Evolutionary conservation across 768 basidiomycete genomes (phyloP).

Genomic region (Coprinopsis sp.): DNA sequence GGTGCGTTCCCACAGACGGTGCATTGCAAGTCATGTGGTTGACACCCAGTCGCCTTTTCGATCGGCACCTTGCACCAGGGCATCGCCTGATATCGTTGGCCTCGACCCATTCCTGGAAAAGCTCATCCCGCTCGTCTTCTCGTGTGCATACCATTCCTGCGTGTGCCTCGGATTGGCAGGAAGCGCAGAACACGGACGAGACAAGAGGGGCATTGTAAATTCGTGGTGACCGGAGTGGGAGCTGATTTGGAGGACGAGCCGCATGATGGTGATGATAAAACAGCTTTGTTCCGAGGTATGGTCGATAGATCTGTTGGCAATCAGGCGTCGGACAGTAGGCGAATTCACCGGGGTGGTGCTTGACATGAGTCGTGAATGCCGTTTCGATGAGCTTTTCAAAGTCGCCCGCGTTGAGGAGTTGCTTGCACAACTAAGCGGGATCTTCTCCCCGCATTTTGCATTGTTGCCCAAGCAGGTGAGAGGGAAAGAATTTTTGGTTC

Average conservation of each 20-base stretch:
- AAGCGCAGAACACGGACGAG: conserved; percentile 62
- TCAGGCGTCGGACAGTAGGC: conserved; percentile 77
- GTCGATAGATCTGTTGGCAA: conserved; percentile 69
- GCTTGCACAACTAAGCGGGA: conserved; percentile 51
- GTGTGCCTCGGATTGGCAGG: conserved; percentile 53
- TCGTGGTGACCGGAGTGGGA: conserved; percentile 28
- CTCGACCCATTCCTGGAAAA: conserved; percentile 62
- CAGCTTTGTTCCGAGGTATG: neutral
- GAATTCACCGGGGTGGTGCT: conserved; percentile 56
- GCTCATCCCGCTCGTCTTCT: conserved; percentile 45
- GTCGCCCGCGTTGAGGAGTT: conserved; percentile 45
- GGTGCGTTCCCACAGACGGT: conserved; percentile 67
- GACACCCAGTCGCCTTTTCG: conserved; percentile 71
- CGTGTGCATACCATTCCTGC: conserved; percentile 66
- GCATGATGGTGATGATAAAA: neutral
- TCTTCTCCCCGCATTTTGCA: conserved; percentile 50
- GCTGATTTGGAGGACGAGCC: too few species aligned
- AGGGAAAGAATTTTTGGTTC: conserved; percentile 62
- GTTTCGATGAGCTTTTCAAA: conserved; percentile 54
- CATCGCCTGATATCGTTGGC: conserved; percentile 68
- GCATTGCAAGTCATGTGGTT: conserved; percentile 86
- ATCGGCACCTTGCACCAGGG: conserved; percentile 69
- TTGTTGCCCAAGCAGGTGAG: conserved; percentile 67
- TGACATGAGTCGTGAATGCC: conserved; percentile 58
- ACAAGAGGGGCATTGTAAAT: conserved; percentile 69